Percentiles rank a stretch among this genome's conserved stretches.
phyloP scores from a whole-genome alignment of 495 filamentous ascomycete genomes.

The Xylaria venustula region DNA sequence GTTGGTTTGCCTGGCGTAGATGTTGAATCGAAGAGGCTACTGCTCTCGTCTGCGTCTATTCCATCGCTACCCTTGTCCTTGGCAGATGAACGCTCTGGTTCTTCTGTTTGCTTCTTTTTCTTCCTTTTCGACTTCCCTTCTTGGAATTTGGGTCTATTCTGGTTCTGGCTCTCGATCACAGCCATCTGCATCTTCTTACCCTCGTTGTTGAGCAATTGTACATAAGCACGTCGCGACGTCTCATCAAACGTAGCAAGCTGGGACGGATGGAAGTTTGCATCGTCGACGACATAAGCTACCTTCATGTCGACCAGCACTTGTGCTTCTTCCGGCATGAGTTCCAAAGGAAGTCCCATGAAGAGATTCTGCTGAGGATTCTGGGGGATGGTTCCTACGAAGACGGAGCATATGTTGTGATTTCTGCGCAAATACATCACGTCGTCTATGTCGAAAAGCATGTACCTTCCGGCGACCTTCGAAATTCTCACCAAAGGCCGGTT shows the following conservation, averaged over 20 bases:
- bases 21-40: constrained; percentile 45
- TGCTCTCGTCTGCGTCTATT: constrained; percentile 24
- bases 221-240: constrained; percentile 49
- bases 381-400: constrained; percentile 81
- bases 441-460: constrained; percentile 85
- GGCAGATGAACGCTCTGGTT: constrained; percentile 16
- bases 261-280: constrained; percentile 61
- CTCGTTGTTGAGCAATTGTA: constrained; percentile 40
- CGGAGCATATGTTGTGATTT: constrained; percentile 81
- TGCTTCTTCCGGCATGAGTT: constrained; percentile 90
- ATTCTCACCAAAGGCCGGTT: constrained; percentile 61
- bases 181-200: constrained; percentile 39
- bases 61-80: background rate
- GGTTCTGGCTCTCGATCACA: constrained; percentile 24
- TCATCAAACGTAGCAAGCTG: constrained; percentile 58
- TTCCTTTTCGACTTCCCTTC: constrained; percentile 34
- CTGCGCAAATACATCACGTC: constrained; percentile 77
- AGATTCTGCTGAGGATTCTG: constrained; percentile 94
- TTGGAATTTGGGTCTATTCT: constrained; percentile 5
- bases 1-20: constrained; percentile 17
- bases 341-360: constrained; percentile 82
- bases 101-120: constrained; percentile 31
- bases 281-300: constrained; percentile 77
- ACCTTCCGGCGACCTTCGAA: constrained; percentile 74
- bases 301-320: constrained; percentile 77